These are phyloP conservation scores for Vitis hybrid DNA, from an alignment of 177 flowering plant genomes.

Conservation along the genomic window DNA sequence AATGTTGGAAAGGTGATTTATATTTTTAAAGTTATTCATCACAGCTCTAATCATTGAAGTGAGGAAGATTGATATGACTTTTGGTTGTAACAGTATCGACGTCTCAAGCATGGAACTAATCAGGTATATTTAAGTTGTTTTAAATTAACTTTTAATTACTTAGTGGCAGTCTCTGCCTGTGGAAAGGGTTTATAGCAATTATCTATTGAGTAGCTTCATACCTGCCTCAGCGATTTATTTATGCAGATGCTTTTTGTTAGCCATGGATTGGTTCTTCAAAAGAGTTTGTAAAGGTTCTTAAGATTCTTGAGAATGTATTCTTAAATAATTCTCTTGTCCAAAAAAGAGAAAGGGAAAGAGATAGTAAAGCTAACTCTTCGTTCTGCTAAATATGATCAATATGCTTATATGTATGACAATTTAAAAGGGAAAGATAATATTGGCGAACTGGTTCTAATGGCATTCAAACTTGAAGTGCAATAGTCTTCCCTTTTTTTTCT, in stretches of 20 bases:
- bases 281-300: background rate
- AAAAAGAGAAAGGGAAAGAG: no score
- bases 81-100: conserved; percentile 56
- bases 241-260: background rate
- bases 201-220: background rate
- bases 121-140: conserved; percentile 49
- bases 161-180: background rate
- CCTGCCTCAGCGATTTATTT: background rate
- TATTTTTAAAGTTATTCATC: background rate
- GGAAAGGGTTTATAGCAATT: background rate
- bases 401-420: no score
- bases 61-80: conserved; percentile 5
- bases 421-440: no score
- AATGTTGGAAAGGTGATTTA: conserved; percentile 92
- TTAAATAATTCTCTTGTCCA: no score
- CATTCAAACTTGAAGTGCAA: no score
- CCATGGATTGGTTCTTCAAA: background rate
- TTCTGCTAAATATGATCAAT: no score
- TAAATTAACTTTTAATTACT: background rate
- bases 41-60: background rate
- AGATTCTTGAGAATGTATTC: background rate
- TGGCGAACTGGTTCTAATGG: no score
- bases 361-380: no score
- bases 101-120: conserved; percentile 93
- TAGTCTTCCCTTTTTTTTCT: no score